Evolutionary conservation across 805 yeast species (phyloP), one percentile per base, ranked within the genome.

Genomic region (Torulaspora quercuum): DNA sequence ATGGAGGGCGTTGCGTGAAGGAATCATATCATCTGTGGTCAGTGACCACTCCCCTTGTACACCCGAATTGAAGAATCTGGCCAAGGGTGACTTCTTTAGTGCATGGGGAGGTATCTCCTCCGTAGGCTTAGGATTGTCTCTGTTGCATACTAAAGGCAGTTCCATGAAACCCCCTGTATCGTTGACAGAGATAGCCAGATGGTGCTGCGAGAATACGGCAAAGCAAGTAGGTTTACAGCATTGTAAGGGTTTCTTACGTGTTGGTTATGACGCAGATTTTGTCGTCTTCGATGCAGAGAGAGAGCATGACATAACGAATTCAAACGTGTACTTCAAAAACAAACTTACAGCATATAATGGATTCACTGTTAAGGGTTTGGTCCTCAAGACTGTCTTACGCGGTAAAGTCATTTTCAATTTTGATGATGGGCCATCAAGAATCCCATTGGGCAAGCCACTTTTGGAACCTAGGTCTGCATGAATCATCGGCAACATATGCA

Each of bases 71-170:
- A 89, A 89, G 61, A 83, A 85, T 14, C 68, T 87, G 35, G 81
- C 77, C 7, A 70, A 76, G 42, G 96, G 96, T 25, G 95, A 89
- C 57, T 89, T 89, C 58, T 77, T 89, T 50, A 74, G 80, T 22
- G 95, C 97, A 2, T 89, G 97, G 97, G 97, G 97, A 22, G 97
- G 97, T 7, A 87, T 89, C 25, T 73, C 95, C 2, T 84, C 95
- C 1, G 94, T 89, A 20, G 97, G 97, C 0, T 75, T 90, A 25
- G 97, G 97, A 0, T 69, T 89, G 30, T 84, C 95, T 0, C 72
- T 88, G 25, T 61, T 89, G 34, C 82, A 76, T 71, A 85, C 95
- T 1, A 87, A 82, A 50, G 88, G 84, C 7, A 47, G 68, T 10
- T 48, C 52, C 30, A 72, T 78, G 42, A 49, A 64, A 3, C 75